Evolutionary conservation across 805 yeast species (phyloP).

Genomic region (Zygosaccharomyces rouxii): DNA sequence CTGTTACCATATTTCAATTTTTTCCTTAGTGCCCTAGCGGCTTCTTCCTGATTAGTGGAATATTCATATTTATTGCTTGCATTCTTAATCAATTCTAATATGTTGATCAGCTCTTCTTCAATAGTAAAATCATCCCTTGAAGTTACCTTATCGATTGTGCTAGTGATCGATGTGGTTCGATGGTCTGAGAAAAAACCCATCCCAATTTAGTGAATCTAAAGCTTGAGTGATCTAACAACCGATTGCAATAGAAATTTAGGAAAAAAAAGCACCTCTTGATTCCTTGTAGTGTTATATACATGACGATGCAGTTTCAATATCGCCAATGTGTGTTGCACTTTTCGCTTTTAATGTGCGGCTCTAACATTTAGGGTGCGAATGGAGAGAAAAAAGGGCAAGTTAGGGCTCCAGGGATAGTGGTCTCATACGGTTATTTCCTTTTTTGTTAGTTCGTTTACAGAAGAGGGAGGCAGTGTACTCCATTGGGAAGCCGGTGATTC

Average conservation of each 20-base stretch:
- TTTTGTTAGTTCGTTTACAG: background rate
- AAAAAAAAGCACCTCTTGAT: too few relatives aligned
- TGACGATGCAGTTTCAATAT: background rate
- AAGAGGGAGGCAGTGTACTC: background rate
- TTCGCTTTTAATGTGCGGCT: background rate
- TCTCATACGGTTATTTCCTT: background rate
- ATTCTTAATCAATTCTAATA: conserved; percentile 38
- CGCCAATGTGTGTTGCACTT: background rate
- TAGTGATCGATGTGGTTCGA: conserved; percentile 67
- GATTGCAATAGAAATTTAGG: background rate
- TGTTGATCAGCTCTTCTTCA: conserved; percentile 35
- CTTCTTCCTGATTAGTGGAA: conserved; percentile 51
- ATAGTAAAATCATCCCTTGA: conserved; percentile 29
- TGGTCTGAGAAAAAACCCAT: conserved; percentile 59
- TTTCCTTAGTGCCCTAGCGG: conserved; percentile 88
- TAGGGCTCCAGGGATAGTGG: background rate
- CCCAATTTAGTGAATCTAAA: background rate
- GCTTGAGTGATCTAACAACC: background rate
- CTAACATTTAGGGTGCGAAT: background rate
- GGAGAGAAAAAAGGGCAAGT: background rate
- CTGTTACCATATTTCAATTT: conserved; percentile 77
- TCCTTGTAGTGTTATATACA: background rate
- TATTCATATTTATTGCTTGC: conserved; percentile 32
- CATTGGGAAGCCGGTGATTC: background rate
- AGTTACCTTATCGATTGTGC: conserved; percentile 51